Evolutionary conservation across 495 filamentous ascomycete genomes (phyloP).

Genomic region (Cladorrhinum samala): DNA sequence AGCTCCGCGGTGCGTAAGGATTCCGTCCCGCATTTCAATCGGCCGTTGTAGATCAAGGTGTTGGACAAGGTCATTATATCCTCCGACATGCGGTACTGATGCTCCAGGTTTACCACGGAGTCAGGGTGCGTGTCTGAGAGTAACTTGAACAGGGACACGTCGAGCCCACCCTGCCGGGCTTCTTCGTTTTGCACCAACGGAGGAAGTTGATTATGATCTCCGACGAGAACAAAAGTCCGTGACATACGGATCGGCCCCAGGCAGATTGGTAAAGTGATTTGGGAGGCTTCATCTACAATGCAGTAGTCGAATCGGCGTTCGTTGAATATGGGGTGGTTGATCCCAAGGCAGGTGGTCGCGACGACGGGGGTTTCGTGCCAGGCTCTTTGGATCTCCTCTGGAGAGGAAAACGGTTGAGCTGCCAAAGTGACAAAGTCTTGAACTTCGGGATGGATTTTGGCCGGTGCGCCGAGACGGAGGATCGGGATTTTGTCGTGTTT

Average conservation of each 20-base stretch:
- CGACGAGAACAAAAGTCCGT: conserved; percentile 87
- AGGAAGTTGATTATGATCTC: conserved; percentile 92
- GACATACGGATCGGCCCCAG: conserved; percentile 91
- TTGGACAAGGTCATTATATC: conserved; percentile 94
- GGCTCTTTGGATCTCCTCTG: conserved; percentile 74
- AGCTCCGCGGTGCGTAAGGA: conserved; percentile 64
- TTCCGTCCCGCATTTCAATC: conserved; percentile 80
- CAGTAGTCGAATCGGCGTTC: conserved; percentile 94
- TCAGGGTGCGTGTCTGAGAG: conserved; percentile 81
- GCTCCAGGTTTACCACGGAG: conserved; percentile 83
- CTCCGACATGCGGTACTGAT: conserved; percentile 97
- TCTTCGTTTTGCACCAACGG: conserved; percentile 90
- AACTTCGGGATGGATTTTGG: conserved; percentile 84
- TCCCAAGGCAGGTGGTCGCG: conserved; percentile 87
- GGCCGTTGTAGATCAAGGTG: conserved; percentile 82
- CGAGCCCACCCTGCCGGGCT: conserved; percentile 77
- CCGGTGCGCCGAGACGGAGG: conserved; percentile 70
- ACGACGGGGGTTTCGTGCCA: conserved; percentile 84
- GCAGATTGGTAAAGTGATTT: conserved; percentile 93
- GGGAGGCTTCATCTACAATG: conserved; percentile 95
- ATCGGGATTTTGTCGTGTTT: conserved; percentile 71
- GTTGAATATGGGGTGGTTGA: conserved; percentile 81
- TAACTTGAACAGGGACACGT: conserved; percentile 88
- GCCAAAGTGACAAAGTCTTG: conserved; percentile 75
- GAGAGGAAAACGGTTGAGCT: conserved; percentile 58